Evolutionary conservation across 768 basidiomycete species (phyloP), one percentile per base, ranked within the genome.

Genomic region (Pleurotus giganteus): DNA sequence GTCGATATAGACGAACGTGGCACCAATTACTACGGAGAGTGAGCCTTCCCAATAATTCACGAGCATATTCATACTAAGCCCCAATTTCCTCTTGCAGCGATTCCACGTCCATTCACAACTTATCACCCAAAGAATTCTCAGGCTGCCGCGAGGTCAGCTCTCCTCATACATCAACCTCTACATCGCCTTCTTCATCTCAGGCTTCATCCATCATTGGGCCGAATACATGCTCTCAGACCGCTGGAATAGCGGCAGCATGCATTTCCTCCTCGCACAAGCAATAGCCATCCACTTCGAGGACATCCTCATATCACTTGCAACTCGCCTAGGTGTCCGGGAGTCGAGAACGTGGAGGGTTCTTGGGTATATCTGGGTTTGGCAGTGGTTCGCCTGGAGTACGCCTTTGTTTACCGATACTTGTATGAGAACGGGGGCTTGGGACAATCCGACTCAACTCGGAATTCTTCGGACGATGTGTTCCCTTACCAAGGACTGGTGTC

Each of bases 21-120:
- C 75, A 77, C 55, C 74, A 76, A 51, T 54, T 64, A 29, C 39
- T 74, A 28, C 67, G 68, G 43, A 63, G 65, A 46, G 74, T 76
- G 54, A 54, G 71, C 51, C n/a, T 15, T 27, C 24, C n/a, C 15
- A 39, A 53, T 32, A 29, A 19, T 24, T 42, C 36, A 13, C 39
- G 27, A 32, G n/a, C n/a, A 31, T 47, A 24, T 47, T 26, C 28
- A 23, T 36, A 39, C 42, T 41, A 2, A 44, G 15, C 26, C 1
- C 37, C 2, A 28, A 23, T 37, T 49, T n/a, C n/a, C n/a, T n/a
- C n/a, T n/a, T n/a, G n/a, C n/a, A 73, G 71, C 55, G 63, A 43
- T 42, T 70, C 15, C 59, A 65, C 11, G 58, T 56, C 23, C 68
- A 69, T 54, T 66, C 66, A 0, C 62, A 66, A 31, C 62, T 60